Base-by-base conservation (phyloP, 75 land plant species). In the Isoetes taiwanensis region DNA sequence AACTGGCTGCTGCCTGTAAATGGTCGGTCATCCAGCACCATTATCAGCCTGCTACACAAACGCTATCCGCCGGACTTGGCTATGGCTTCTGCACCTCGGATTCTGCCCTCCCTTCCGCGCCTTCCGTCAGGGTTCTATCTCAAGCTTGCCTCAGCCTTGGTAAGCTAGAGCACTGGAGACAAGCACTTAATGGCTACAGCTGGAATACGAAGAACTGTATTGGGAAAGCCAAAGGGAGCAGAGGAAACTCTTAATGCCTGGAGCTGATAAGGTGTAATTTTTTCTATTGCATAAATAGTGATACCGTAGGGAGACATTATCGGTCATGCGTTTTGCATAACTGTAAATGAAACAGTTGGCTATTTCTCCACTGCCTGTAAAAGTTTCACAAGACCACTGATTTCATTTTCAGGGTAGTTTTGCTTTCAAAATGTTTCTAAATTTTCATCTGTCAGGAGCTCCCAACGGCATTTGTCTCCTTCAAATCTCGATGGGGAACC, bases 381-480 rank as follows among this genome's bases (percentile, higher is more conserved):
- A 56, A 25, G 10, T 34, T 32, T n/a, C 20, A 32, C 1, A 34
- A 31, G 32, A 32, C 17, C 34, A 16, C 26, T 21, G 28, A 6
- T 46, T 17, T 17, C 8, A 16, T 16, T 46, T n/a, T 23, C 16
- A 4, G 4, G 23, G 23, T 46, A 8, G 16, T 6, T 46, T 6
- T 33, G 6, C 43, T 33, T 32, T 32, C n/a, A 32, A 33, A 19
- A 32, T 16, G 59, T 21, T 34, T 32, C 14, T 32, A 3, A n/a
- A n/a, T 28, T 14, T 28, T 41, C 29, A 24, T 21, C 6, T 34
- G 37, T 20, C 79, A 85, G 85, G 94, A 87, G 57, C 35, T 83
- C 38, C 86, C 94, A 32, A 75, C 65, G 46, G 83, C 87, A 1
- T 82, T 87, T 67, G 87, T 87, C 3, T 71, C 77, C 31, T 87